These are phyloP conservation scores for Cryptococcus deneoformans DNA, from an alignment of 1,284 basidiomycete species.

Conservation along the genomic window DNA sequence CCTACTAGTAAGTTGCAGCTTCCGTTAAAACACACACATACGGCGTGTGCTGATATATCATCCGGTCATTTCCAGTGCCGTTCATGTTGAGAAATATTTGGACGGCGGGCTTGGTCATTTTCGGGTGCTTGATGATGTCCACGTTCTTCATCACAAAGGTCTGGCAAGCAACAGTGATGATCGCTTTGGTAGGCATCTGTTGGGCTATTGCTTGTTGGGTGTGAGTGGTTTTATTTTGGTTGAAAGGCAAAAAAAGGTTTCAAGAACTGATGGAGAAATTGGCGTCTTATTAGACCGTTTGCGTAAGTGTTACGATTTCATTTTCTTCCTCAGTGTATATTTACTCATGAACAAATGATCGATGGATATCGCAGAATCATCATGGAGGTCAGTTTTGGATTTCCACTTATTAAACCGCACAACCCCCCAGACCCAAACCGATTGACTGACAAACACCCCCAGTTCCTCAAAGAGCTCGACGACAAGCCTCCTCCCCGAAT, in stretches of 20 bases:
- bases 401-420: too few relatives aligned
- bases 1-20: slow-evolving; percentile 56
- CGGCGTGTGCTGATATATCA: background rate
- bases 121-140: slow-evolving; percentile 69
- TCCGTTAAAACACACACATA: too few relatives aligned
- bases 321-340: slow-evolving; percentile 42
- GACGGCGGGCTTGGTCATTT: slow-evolving; percentile 78
- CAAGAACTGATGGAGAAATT: background rate
- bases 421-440: too few relatives aligned
- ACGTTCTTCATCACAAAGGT: slow-evolving; percentile 81
- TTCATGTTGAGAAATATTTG: slow-evolving; percentile 88
- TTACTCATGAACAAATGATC: background rate
- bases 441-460: too few relatives aligned
- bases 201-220: slow-evolving; percentile 97
- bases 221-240: slow-evolving; percentile 17
- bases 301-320: slow-evolving; percentile 21
- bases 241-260: background rate
- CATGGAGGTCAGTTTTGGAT: slow-evolving; percentile 59
- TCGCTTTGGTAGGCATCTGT: slow-evolving; percentile 81
- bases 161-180: slow-evolving; percentile 71
- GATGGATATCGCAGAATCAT: slow-evolving; percentile 62
- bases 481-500: slow-evolving; percentile 20
- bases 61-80: slow-evolving; percentile 55
- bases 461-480: slow-evolving; percentile 75
- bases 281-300: slow-evolving; percentile 26